These are phyloP conservation scores for Podila epicladia DNA, from an alignment of 192 early-diverging fungal species.

Conservation along the genomic window DNA sequence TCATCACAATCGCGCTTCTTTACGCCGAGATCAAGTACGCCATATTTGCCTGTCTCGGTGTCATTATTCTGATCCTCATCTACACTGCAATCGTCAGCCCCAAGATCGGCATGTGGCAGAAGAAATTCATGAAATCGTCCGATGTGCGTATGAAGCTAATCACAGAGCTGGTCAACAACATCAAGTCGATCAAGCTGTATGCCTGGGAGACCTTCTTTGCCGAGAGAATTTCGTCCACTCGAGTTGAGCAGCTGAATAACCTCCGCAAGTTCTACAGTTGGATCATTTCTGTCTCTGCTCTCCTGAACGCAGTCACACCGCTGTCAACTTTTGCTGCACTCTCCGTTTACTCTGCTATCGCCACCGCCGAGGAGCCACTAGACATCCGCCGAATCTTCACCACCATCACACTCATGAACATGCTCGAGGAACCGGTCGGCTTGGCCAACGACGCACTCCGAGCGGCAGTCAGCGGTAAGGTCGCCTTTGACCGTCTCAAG, in stretches of 20 bases:
- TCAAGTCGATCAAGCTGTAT: constrained; percentile 78
- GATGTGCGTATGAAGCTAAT: constrained; percentile 76
- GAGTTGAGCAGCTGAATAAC: constrained; percentile 43
- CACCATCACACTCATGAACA: constrained; percentile 80
- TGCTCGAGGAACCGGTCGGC: constrained; percentile 76
- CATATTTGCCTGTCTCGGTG: constrained; percentile 37
- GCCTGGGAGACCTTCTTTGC: constrained; percentile 69
- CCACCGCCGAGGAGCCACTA: constrained; percentile 44
- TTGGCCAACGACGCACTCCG: constrained; percentile 71
- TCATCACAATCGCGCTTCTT: constrained; percentile 26
- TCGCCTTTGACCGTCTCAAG: constrained; percentile 71
- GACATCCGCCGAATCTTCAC: constrained; percentile 74
- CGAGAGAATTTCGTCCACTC: constrained; percentile 28
- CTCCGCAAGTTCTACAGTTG: constrained; percentile 27
- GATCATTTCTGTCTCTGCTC: background rate
- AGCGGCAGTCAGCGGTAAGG: constrained; percentile 69
- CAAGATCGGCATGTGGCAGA: background rate
- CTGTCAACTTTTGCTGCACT: constrained; percentile 54
- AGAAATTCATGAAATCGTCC: constrained; percentile 20
- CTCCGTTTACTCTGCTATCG: constrained; percentile 36
- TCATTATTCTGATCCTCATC: constrained; percentile 14
- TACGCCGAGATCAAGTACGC: constrained; percentile 24
- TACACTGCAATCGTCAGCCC: background rate
- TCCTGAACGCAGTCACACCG: constrained; percentile 39
- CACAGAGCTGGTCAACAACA: constrained; percentile 69